A percentile compares a stretch with the other conserved stretches of the same genome.
Conservation (phyloP, 192 early-diverging fungal species). For the Anaeromyces robustus region DNA sequence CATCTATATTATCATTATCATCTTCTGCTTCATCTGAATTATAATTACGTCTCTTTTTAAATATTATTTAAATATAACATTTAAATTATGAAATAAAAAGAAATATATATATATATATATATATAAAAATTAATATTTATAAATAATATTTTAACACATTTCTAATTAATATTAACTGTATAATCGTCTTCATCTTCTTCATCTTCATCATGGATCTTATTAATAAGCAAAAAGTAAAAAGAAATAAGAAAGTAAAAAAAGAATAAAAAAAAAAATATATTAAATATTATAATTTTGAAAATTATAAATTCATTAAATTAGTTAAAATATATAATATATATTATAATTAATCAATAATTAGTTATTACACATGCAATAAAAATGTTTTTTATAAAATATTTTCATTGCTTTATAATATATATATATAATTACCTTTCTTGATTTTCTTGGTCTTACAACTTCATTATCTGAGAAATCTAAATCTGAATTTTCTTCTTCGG, state of each 20-base stretch:
- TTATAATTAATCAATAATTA: too few species aligned
- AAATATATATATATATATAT: too few species aligned
- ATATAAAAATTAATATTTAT: too few species aligned
- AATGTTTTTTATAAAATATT: too few species aligned
- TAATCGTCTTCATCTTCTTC: background rate
- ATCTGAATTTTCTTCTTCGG: background rate
- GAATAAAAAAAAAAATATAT: background rate
- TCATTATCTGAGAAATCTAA: background rate
- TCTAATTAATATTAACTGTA: background rate
- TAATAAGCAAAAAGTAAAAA: background rate
- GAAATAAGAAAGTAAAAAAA: background rate
- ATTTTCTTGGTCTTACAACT: background rate
- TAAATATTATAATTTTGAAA: too few species aligned
- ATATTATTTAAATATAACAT: too few species aligned
- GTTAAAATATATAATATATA: too few species aligned
- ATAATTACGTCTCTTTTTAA: background rate
- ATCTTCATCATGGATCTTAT: background rate
- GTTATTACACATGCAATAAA: too few species aligned
- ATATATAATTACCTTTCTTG: background rate
- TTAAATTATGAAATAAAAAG: too few species aligned
- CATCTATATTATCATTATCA: background rate
- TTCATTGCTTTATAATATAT: too few species aligned
- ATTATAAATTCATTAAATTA: too few species aligned
- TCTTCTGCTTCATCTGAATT: conserved; percentile 7
- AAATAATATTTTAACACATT: too few species aligned